Evolutionary conservation across 2,329 filamentous ascomycete genomes (phyloP).

Genomic region (Rutstroemia sp.): DNA sequence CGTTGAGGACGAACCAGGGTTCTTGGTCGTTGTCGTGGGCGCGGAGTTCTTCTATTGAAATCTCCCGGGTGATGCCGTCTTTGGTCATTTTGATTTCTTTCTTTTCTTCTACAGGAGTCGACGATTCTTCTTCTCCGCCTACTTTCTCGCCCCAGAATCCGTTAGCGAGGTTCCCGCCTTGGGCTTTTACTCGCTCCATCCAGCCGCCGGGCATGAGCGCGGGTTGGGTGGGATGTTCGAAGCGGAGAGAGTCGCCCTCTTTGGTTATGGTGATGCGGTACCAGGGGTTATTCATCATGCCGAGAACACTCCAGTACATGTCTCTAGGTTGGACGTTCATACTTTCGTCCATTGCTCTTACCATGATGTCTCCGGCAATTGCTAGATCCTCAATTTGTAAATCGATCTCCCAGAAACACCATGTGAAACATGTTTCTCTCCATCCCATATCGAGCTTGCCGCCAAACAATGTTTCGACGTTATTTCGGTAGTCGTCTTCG

Average conservation of each 20-base stretch:
- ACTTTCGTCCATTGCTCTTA: slow-evolving; percentile 83
- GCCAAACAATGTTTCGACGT: slow-evolving; percentile 57
- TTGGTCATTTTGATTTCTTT: slow-evolving; percentile 74
- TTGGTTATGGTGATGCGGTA: slow-evolving; percentile 72
- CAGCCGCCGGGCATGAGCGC: slow-evolving; percentile 72
- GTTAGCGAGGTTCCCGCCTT: slow-evolving; percentile 71
- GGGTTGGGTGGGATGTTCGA: slow-evolving; percentile 85
- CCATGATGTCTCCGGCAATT: slow-evolving; percentile 63
- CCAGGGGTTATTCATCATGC: slow-evolving; percentile 99
- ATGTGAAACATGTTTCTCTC: slow-evolving; percentile 79
- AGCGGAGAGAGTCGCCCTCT: slow-evolving; percentile 56
- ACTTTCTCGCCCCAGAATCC: slow-evolving; percentile 77
- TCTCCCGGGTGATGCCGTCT: slow-evolving; percentile 51
- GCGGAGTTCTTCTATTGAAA: slow-evolving; percentile 65
- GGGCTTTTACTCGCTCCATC: slow-evolving; percentile 88
- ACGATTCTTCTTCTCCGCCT: slow-evolving; percentile 41
- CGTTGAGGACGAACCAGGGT: slow-evolving; percentile 85
- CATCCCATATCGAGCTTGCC: slow-evolving; percentile 73
- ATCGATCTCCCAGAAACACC: slow-evolving; percentile 83
- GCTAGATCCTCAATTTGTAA: slow-evolving; percentile 56
- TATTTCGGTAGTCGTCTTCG: slow-evolving; percentile 74
- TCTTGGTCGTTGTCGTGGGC: slow-evolving; percentile 55
- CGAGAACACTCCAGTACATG: slow-evolving; percentile 92
- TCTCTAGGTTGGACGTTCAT: slow-evolving; percentile 83
- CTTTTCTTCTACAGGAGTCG: slow-evolving; percentile 40